Evolutionary conservation across 2,329 filamentous ascomycete species (phyloP).

Genomic region (Ophiostoma sp.): DNA sequence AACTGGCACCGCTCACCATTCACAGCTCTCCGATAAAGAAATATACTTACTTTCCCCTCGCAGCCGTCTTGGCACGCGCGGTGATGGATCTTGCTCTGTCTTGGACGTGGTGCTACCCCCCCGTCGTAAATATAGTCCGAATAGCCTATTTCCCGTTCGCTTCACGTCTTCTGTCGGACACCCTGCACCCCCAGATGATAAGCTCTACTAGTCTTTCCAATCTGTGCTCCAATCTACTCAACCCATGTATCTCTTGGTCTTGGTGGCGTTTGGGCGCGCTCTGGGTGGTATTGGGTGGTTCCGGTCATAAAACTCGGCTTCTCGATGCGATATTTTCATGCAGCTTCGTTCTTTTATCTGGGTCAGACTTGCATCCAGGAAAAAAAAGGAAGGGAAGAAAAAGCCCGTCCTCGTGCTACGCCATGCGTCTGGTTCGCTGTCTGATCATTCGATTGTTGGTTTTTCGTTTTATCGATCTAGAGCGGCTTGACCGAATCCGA

Average conservation of each 20-base stretch:
- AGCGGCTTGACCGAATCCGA: constrained; percentile 10
- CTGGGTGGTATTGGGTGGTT: constrained; percentile 8
- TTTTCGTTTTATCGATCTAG: background rate
- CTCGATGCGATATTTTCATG: background rate
- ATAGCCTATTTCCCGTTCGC: background rate
- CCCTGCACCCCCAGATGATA: constrained; percentile 3
- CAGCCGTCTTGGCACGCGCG: constrained; percentile 6
- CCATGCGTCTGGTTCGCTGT: background rate
- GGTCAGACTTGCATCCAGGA: background rate
- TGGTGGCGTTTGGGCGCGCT: constrained; percentile 1
- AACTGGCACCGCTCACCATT: background rate
- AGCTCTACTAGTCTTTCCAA: background rate
- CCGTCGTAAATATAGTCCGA: constrained; percentile 6
- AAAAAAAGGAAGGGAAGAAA: background rate
- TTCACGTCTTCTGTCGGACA: background rate
- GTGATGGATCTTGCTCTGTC: background rate
- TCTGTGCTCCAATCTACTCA: background rate
- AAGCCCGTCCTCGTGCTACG: background rate
- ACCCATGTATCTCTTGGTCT: background rate
- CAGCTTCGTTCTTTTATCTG: background rate
- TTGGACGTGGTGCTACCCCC: background rate
- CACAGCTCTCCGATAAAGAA: constrained; percentile 11
- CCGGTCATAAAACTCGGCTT: background rate
- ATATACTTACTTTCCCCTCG: background rate
- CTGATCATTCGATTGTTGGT: background rate